Percentiles rank a stretch among this genome's conserved stretches.
These are phyloP conservation scores for Didymella pinodella DNA, from an alignment of 2,329 filamentous ascomycete genomes.

Conservation along the genomic window DNA sequence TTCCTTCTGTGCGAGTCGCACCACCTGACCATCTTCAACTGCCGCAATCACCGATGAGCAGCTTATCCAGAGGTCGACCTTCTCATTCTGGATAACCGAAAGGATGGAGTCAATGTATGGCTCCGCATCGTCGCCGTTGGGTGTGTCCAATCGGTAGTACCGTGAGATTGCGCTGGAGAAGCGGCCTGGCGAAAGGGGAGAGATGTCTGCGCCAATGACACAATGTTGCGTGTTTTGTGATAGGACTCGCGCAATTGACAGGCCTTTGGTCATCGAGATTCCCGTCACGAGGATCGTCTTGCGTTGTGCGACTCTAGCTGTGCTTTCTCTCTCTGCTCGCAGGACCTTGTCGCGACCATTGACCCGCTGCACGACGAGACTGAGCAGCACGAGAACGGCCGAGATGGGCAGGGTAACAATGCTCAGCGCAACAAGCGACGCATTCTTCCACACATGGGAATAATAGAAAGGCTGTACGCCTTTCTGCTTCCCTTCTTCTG, in stretches of 20 bases:
- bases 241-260: conserved; percentile 71
- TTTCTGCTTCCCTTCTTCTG: conserved; percentile 16
- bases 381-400: conserved; percentile 38
- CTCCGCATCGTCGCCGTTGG: conserved; percentile 48
- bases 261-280: conserved; percentile 74
- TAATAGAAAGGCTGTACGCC: conserved; percentile 37
- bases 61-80: conserved; percentile 75
- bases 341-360: conserved; percentile 27
- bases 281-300: conserved; percentile 75
- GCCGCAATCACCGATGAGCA: conserved; percentile 74
- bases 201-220: conserved; percentile 75
- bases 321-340: conserved; percentile 24
- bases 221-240: conserved; percentile 67
- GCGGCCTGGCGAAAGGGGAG: conserved; percentile 50
- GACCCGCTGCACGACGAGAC: conserved; percentile 35
- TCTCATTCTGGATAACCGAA: conserved; percentile 66
- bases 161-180: conserved; percentile 64
- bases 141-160: conserved; percentile 61
- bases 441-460: conserved; percentile 59
- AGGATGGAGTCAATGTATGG: conserved; percentile 66
- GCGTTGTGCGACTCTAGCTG: conserved; percentile 31
- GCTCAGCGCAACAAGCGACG: conserved; percentile 56
- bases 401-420: conserved; percentile 59
- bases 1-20: conserved; percentile 60
- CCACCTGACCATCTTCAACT: conserved; percentile 71